Base-by-base conservation (phyloP, 768 basidiomycete species). In the Agaricus blazei region DNA sequence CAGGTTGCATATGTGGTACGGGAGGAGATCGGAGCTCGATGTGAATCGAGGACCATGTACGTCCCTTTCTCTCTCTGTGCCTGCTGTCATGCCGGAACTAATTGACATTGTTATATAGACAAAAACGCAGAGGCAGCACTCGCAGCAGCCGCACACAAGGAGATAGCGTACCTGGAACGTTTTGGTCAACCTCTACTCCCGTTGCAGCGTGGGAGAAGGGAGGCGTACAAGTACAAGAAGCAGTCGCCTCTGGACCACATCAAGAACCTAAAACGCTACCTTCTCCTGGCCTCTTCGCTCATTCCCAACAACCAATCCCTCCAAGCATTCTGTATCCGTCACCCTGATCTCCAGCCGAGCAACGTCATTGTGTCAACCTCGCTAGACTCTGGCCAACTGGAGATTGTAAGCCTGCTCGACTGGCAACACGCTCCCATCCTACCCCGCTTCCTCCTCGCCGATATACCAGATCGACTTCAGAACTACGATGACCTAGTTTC, bases 391-490 rank as follows among this genome's bases (percentile, higher is more conserved):
- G 11, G 46, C 64, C 34, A 34, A 11, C 67, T 54, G 61, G 48
- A 74, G 37, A 57, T 81, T 63, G 67, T 72, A 53, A 59, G 78
- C 69, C 58, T 80, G 67, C 12, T 79, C 52, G 79, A 80, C 73
- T 81, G 78, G 80, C 79, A 82, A 71, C 78, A 81, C 67, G 57
- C 81, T 59, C 68, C 78, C 3, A 76, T 82, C 70, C 72, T 81
- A 29, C 79, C 80, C 64, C 26, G 59, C 59, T 82, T 77, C 68
- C 79, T 82, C 69, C 72, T 70, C 56, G 70, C 76, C 36, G 69
- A 74, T 59, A 65, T 77, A 64, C 79, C 79, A 42, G 15, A 67
- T 52, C 64, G 62, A 26, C 48, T 82, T 1, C 77, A 79, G 69
- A 81, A 81, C 69, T 64, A 78, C 62, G 69, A 67, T 62, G 79